Evolutionary conservation across 371 early-diverging fungal species (phyloP), one percentile per base, ranked within the genome.

Genomic region (Mortierella sp.): DNA sequence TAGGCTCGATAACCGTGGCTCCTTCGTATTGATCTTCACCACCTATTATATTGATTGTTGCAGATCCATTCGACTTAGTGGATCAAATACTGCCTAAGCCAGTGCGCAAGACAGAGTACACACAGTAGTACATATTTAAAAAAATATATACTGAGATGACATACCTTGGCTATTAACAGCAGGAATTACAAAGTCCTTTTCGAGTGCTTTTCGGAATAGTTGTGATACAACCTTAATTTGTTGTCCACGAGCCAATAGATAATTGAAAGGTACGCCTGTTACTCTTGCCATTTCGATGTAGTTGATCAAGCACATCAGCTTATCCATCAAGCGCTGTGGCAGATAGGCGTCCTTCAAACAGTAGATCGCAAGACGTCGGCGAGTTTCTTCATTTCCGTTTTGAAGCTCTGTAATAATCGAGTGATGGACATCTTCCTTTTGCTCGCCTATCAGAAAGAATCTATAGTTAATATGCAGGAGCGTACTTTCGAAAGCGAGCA

Each of bases 371-470:
- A 99, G 87, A 66, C 99, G 93, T 53, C 98, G 89, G 37, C 99
- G 92, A 0, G 99, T 99, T 72, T 99, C 99, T 43, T 91, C 89
- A 77, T 94, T 96, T 43, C 96, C 98, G 61, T 98, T 96, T 69
- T 98, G 98, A 23, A 99, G 86, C 58, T 97, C 98, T 0, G 96
- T 93, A 85, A 99, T 99, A 58, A 98, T 97, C 2, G 97, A 96
- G 78, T 99, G 96, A 72, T 98, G 99, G 1, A 99, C 99, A 83
- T 99, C 99, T 86, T 99, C 99, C 84, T 99, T 99, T 89, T 99
- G 99, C 80, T 99, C 99, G 53, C 93, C 93, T 93, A 72, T 37
- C 2, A 8, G 15, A 23, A 42, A 4, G 22, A 31, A 26, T 8
- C 26, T 35, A 9, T 3, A 17, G 3, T 7, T 51, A 53, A 19